Evolutionary conservation across 2,329 filamentous ascomycete genomes (phyloP), one percentile per base, ranked within the genome.

Genomic region (Paraconiothyrium brasiliense): DNA sequence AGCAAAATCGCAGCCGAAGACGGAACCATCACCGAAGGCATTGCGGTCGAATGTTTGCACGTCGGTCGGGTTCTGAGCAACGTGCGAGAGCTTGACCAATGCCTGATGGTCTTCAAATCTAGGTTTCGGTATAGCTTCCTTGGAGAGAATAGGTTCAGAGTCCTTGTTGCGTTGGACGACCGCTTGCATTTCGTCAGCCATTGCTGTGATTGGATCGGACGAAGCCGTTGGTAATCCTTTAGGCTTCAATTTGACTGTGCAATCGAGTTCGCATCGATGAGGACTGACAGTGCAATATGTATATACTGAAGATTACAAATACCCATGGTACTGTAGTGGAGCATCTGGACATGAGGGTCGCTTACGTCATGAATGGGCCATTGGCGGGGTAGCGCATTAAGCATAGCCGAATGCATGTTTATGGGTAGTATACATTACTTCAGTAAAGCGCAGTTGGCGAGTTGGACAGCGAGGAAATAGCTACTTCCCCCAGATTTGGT

Each of bases 1-100:
- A 3, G 70, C 68, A 60, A 81, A 81, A 54, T 82, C 80, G 43
- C 69, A 75, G 16, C 79, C 80, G 1, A 80, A 66, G 22, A 81
- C 73, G 14, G 74, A 67, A 2, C 73, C 78, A 8, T 80, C 72
- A 4, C 77, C 79, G 43, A 82, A 82, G 1, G 71, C 72, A 41
- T 80, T 65, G 11, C 24, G 24, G 30, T 69, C 68, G n/a, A 69
- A 61, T 2, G 67, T 61, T 52, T 71, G 67, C 2, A 71, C 66
- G 43, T 71, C 69, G 7, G 69, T 71, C 1, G 68, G 69, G 46
- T 71, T 71, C 46, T 69, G 67, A 3, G 69, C 69, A 2, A 65
- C 60, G 16, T 62, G 57, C 3, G 59, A 58, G 10, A 66, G 57
- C n/a, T 58, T 63, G 27, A 71, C 63, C 3, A 71, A 41, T 2